These are phyloP conservation scores for Neofusicoccum umdonicola DNA, from an alignment of 2,329 filamentous ascomycete genomes.

Conservation along the genomic window DNA sequence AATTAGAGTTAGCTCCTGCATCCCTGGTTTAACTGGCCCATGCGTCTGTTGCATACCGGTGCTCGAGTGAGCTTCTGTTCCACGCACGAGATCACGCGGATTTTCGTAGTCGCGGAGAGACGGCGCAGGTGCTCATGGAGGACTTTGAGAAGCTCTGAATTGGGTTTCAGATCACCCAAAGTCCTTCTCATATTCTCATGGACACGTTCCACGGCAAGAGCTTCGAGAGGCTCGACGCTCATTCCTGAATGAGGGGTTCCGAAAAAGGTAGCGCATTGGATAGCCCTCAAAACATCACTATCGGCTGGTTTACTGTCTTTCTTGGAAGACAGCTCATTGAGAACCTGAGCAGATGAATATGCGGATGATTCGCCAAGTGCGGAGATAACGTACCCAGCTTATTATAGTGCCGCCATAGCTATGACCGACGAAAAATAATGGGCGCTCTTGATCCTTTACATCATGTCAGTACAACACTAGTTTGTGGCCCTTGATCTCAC, in stretches of 20 bases:
- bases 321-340: neutral
- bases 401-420: neutral
- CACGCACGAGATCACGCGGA: neutral
- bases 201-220: neutral
- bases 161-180: neutral
- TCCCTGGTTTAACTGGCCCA: neutral
- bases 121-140: neutral
- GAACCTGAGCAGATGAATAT: neutral
- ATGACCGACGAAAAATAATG: neutral
- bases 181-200: neutral
- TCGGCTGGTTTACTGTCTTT: neutral
- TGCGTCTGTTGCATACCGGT: neutral
- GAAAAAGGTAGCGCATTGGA: neutral
- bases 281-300: neutral
- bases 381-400: neutral
- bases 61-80: neutral
- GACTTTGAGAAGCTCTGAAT: neutral
- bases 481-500: neutral
- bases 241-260: neutral
- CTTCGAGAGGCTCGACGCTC: neutral
- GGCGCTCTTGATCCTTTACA: neutral
- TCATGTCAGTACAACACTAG: neutral
- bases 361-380: neutral
- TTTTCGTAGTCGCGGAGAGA: neutral
- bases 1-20: neutral